These are phyloP conservation scores for Actinomortierella ambigua DNA, from an alignment of 371 early-diverging fungal species.

Conservation along the genomic window DNA sequence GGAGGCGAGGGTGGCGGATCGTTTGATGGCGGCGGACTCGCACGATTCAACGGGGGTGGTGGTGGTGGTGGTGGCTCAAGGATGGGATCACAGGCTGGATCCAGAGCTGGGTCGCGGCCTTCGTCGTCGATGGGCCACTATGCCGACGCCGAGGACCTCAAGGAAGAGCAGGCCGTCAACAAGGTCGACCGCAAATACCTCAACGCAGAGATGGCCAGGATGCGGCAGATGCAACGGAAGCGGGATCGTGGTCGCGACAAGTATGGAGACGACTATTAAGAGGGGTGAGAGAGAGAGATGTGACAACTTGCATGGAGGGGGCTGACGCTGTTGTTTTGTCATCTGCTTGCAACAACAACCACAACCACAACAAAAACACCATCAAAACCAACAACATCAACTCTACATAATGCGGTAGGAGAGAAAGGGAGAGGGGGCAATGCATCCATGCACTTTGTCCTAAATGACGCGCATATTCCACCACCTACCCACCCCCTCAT, in stretches of 20 bases:
- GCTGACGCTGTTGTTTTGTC: too few relatives aligned
- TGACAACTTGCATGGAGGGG: too few relatives aligned
- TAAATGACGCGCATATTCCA: too few relatives aligned
- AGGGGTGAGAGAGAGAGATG: too few relatives aligned
- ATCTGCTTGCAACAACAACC: background rate
- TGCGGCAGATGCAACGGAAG: conserved; percentile 40
- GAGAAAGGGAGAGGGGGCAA: too few relatives aligned
- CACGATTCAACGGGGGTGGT: conserved; percentile 5
- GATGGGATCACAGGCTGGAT: conserved; percentile 27
- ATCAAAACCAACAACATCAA: background rate
- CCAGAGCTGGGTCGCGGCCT: conserved; percentile 36
- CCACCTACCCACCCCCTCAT: too few relatives aligned
- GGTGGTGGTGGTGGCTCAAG: conserved; percentile 13
- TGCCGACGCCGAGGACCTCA: conserved; percentile 40
- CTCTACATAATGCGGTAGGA: too few relatives aligned
- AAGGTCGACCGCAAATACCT: conserved; percentile 38
- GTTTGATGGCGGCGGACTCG: conserved; percentile 3
- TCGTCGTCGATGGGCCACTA: conserved; percentile 40
- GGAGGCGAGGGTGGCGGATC: background rate
- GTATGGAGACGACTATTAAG: conserved; percentile 26
- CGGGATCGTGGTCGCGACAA: conserved; percentile 30
- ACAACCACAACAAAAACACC: conserved; percentile 11
- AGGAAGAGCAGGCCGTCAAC: conserved; percentile 20
- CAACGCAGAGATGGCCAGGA: conserved; percentile 41
- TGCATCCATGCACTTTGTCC: too few relatives aligned